Conservation (phyloP, 2,329 filamentous ascomycete genomes). For the Cryphonectria nitschkei region DNA sequence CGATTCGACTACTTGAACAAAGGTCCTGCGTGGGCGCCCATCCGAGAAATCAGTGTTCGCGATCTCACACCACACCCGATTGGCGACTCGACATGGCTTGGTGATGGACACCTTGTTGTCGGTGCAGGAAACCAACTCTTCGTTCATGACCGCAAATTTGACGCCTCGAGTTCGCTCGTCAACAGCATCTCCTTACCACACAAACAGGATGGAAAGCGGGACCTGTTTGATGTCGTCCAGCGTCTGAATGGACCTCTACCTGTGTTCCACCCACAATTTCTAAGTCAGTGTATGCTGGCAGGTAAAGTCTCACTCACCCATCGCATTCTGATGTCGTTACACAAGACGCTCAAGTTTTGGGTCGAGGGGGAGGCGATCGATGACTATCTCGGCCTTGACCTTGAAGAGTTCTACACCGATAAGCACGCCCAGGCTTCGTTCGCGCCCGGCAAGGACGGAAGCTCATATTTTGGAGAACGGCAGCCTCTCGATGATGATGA, state of each 20-base stretch:
- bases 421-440: conserved; percentile 27
- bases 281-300: conserved; percentile 82
- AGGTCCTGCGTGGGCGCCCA: conserved; percentile 84
- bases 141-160: conserved; percentile 77
- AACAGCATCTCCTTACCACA: conserved; percentile 54
- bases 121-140: conserved; percentile 92
- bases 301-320: conserved; percentile 77
- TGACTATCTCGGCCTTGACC: conserved; percentile 69
- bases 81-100: conserved; percentile 90
- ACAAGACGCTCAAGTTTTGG: conserved; percentile 80
- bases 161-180: conserved; percentile 63
- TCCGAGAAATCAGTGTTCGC: conserved; percentile 80
- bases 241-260: conserved; percentile 86
- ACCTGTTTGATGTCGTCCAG: conserved; percentile 81
- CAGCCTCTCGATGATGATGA: conserved; percentile 55
- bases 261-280: conserved; percentile 88
- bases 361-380: conserved; percentile 81
- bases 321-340: conserved; percentile 70
- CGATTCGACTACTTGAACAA: conserved; percentile 90
- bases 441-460: conserved; percentile 37
- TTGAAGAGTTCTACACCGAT: conserved; percentile 61
- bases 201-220: conserved; percentile 56
- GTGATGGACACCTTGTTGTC: conserved; percentile 81
- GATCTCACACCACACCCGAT: conserved; percentile 88
- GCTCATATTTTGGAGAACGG: conserved; percentile 44